Conservation (phyloP, 2,329 filamentous ascomycete species). For the Aspergillus viridinutans region DNA sequence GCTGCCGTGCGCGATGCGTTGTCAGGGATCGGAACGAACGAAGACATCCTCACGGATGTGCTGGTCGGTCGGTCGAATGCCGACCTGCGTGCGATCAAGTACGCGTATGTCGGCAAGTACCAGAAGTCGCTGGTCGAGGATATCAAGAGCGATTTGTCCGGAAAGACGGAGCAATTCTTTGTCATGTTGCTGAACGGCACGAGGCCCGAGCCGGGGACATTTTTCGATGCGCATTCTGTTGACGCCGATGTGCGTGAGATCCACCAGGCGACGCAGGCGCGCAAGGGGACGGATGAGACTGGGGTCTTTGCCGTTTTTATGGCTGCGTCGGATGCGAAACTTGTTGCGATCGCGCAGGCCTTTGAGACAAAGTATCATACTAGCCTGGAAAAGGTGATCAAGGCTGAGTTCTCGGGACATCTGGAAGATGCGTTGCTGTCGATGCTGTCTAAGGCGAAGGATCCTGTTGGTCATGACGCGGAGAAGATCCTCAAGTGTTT, state of each 20-base stretch:
- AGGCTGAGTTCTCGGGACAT: constrained; percentile 71
- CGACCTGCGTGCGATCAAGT: constrained; percentile 75
- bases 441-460: constrained; percentile 64
- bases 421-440: constrained; percentile 76
- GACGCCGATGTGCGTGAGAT: constrained; percentile 69
- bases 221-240: constrained; percentile 64
- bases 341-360: constrained; percentile 66
- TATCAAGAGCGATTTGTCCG: constrained; percentile 67
- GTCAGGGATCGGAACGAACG: constrained; percentile 68
- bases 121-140: constrained; percentile 61
- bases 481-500: constrained; percentile 70
- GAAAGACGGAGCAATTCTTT: constrained; percentile 78
- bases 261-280: constrained; percentile 67
- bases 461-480: constrained; percentile 74
- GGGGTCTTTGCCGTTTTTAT: constrained; percentile 72
- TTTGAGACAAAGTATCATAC: constrained; percentile 68
- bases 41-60: constrained; percentile 71
- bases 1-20: constrained; percentile 54
- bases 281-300: constrained; percentile 68
- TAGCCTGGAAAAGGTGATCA: constrained; percentile 10
- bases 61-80: constrained; percentile 72
- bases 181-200: constrained; percentile 69
- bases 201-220: constrained; percentile 67
- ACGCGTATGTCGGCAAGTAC: constrained; percentile 63
- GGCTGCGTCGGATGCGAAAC: constrained; percentile 68